Evolutionary conservation across 805 yeast species (phyloP), one percentile per base, ranked within the genome.

Genomic region (Ogataea wickerhamii): DNA sequence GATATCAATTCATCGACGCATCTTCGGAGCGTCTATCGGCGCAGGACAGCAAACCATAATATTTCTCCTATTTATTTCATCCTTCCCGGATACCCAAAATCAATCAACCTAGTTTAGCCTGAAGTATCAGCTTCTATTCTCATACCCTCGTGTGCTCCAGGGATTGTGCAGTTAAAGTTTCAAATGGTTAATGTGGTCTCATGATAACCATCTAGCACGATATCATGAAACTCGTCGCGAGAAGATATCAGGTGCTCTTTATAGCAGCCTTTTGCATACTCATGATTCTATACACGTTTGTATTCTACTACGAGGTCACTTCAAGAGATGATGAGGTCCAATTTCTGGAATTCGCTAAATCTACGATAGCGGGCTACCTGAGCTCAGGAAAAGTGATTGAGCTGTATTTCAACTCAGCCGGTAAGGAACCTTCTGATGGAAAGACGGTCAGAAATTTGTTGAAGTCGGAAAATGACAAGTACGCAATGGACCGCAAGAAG

Each of bases 381-480:
- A 28, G 24, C 8, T 18, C 42, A n/a, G 26, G 33, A 6, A 31
- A 24, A 18, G 36, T 44, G 18, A 34, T 28, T 23, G 41, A 43
- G n/a, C 37, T 26, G 18, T 48, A 48, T 33, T 48, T 48, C 37
- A 41, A 28, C 4, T 31, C 28, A 4, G 35, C 28, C 8, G 20
- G 18, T 4, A 48, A 45, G 25, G 46, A 44, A 13, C 47, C 47
- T 6, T 26, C 42, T 3, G 35, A 22, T 10, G 44, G 48, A 5
- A 12, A 23, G n/a, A 41, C 37, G 5, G 44, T 45, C 12, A 36
- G 53, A 8, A 44, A 42, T 4, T 28, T 48, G 34, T 18, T 48
- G 6, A 40, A 40, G 18, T 38, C 30, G 6, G 53, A 49, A 12
- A 32, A 36, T 22, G 40, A 38, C 10, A 48, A 32, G 32, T 43